A percentile compares a stretch with the other conserved stretches of the same genome.
phyloP scores from a whole-genome alignment of 176 grass and related monocot genomes.

The Alloteropsis semialata region DNA sequence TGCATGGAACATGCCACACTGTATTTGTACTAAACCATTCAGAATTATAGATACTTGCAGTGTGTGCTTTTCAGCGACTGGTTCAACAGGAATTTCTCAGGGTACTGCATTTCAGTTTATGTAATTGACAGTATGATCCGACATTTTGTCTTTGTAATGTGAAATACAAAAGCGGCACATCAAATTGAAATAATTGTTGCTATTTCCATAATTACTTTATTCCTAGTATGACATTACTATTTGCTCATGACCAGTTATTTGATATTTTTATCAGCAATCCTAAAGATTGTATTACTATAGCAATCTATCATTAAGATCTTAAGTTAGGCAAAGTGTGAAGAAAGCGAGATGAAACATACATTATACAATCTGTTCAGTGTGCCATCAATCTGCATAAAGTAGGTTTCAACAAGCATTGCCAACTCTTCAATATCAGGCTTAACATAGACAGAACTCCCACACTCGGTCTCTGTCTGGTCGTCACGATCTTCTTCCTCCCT shows the following conservation, averaged over 20 bases:
- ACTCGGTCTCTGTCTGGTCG: constrained; percentile 1
- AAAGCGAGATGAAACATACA: constrained; percentile 32
- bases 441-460: constrained; percentile 28
- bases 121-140: background rate
- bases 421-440: constrained; percentile 58
- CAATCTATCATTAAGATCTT: background rate
- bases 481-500: constrained; percentile 34
- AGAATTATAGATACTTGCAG: background rate
- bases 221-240: background rate
- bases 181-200: background rate
- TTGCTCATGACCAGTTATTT: background rate
- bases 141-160: background rate
- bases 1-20: background rate
- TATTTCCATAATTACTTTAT: background rate
- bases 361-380: constrained; percentile 54
- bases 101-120: background rate
- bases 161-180: background rate
- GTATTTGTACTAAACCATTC: background rate
- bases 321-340: background rate
- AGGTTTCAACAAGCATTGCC: constrained; percentile 68
- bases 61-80: background rate
- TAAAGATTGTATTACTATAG: background rate
- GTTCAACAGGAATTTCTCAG: background rate
- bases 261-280: background rate
- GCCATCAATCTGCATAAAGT: constrained; percentile 62